Conservation (phyloP, 345 rosid species). For the Turritis glabra region DNA sequence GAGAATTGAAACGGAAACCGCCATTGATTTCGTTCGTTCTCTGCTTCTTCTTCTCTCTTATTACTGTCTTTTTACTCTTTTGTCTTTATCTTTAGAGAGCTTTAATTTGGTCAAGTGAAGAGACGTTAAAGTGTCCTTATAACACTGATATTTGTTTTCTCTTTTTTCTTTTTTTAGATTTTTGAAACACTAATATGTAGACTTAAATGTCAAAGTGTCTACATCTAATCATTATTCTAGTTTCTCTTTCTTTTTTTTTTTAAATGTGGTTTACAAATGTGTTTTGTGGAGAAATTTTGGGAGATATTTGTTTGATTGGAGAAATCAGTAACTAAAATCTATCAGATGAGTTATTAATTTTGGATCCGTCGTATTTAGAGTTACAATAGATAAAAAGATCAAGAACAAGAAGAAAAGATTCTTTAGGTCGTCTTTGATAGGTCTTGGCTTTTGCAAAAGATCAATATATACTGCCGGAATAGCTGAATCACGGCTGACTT, state of each 20-base stretch:
- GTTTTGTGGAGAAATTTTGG: background rate
- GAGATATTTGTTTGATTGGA: too few relatives aligned
- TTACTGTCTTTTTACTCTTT: background rate
- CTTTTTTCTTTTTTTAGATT: background rate
- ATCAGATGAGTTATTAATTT: too few relatives aligned
- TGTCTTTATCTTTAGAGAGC: conserved; percentile 23
- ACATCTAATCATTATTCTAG: conserved; percentile 5
- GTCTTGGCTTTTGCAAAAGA: too few relatives aligned
- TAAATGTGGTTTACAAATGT: background rate
- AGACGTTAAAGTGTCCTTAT: conserved; percentile 19
- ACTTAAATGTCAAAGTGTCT: conserved; percentile 7
- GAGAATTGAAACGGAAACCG: conserved; percentile 61
- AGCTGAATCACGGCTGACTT: too few relatives aligned
- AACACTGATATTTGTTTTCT: background rate
- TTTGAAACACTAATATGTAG: background rate
- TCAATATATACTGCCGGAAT: too few relatives aligned
- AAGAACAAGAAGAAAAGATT: too few relatives aligned
- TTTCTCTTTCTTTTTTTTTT: background rate
- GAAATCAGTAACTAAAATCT: too few relatives aligned
- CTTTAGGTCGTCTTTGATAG: too few relatives aligned
- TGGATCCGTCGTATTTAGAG: too few relatives aligned
- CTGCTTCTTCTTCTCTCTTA: background rate
- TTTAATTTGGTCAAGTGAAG: conserved; percentile 17
- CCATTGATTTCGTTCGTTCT: conserved; percentile 47
- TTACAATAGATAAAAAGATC: too few relatives aligned